These are phyloP conservation scores for Cutaneotrichosporon sp. DNA, from an alignment of 1,284 basidiomycete genomes.

Conservation along the genomic window DNA sequence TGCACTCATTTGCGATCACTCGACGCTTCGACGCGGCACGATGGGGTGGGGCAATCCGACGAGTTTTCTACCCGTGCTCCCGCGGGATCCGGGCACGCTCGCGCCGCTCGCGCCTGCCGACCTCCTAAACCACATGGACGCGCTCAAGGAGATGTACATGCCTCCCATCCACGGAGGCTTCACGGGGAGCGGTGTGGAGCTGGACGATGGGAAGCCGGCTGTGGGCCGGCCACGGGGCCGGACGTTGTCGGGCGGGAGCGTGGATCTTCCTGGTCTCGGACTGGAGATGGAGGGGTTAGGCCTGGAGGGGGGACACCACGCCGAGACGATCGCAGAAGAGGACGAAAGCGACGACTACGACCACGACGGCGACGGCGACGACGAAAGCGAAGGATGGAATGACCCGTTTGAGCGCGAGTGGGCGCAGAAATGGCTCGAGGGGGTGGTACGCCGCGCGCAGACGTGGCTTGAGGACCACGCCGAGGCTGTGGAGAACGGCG, in stretches of 20 bases:
- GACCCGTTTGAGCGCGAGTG: slow-evolving; percentile 48
- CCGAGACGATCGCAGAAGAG: slow-evolving; percentile 8
- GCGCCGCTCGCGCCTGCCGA: slow-evolving; percentile 25
- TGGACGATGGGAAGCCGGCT: not conserved
- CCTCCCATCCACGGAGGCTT: slow-evolving; percentile 46
- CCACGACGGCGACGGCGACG: slow-evolving; percentile 4
- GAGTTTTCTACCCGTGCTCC: slow-evolving; percentile 35
- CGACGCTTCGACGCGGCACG: too few relatives aligned
- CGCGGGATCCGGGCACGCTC: slow-evolving; percentile 30
- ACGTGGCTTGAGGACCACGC: slow-evolving; percentile 26
- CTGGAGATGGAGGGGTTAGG: slow-evolving; percentile 33
- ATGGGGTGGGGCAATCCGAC: slow-evolving; percentile 20
- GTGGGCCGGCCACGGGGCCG: slow-evolving; percentile 1
- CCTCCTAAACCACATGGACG: slow-evolving; percentile 32
- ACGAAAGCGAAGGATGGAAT: slow-evolving; percentile 13
- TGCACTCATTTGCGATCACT: too few relatives aligned
- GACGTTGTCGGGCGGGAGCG: slow-evolving; percentile 21
- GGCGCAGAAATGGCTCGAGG: slow-evolving; percentile 46
- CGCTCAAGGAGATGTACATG: slow-evolving; percentile 30
- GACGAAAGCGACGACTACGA: slow-evolving; percentile 14
- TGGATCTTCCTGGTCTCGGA: slow-evolving; percentile 21
- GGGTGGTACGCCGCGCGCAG: slow-evolving; percentile 40
- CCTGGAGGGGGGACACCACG: not conserved
- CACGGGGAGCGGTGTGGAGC: slow-evolving; percentile 24
- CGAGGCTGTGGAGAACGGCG: not conserved